Evolutionary conservation across 169 alveolate species (phyloP).

Genomic region (Babesia ovis): DNA sequence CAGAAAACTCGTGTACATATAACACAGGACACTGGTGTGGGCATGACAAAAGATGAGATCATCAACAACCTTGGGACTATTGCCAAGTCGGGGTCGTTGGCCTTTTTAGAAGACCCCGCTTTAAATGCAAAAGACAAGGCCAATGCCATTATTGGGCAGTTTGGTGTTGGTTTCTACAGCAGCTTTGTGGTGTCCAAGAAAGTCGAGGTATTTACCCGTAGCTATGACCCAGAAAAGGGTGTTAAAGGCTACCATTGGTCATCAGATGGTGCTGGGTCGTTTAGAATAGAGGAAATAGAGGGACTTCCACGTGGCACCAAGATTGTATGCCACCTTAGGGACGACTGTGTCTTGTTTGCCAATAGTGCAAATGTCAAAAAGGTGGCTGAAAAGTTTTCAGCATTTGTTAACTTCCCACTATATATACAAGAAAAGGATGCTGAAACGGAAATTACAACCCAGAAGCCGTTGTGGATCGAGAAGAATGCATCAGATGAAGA

Average conservation of each 20-base stretch:
- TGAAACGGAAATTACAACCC: conserved; percentile 78
- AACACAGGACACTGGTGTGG: conserved; percentile 92
- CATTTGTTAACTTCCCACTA: conserved; percentile 90
- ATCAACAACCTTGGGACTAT: conserved; percentile 95
- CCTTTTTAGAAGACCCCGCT: conserved; percentile 75
- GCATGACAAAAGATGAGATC: conserved; percentile 93
- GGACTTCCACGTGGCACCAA: conserved; percentile 88
- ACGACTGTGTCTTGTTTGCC: conserved; percentile 84
- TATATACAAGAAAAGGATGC: conserved; percentile 64
- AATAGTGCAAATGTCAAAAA: conserved; percentile 77
- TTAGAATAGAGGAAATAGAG: conserved; percentile 69
- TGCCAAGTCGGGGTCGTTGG: conserved; percentile 97
- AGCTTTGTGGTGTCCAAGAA: conserved; percentile 89
- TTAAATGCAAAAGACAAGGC: conserved; percentile 68
- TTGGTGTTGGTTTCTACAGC: conserved; percentile 91
- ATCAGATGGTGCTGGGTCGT: conserved; percentile 77
- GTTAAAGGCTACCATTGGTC: conserved; percentile 80
- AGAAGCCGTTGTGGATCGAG: conserved; percentile 87
- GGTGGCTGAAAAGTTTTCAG: conserved; percentile 87
- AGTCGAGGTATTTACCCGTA: conserved; percentile 86
- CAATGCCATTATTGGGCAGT: conserved; percentile 87
- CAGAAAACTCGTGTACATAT: conserved; percentile 24
- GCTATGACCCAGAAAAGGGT: conserved; percentile 83
- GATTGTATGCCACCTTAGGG: conserved; percentile 86
- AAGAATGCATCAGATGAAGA: conserved; percentile 89